Evolutionary conservation across 2,329 filamentous ascomycete genomes (phyloP), one percentile per base, ranked within the genome.

Genomic region (Fusarium ramigenum): DNA sequence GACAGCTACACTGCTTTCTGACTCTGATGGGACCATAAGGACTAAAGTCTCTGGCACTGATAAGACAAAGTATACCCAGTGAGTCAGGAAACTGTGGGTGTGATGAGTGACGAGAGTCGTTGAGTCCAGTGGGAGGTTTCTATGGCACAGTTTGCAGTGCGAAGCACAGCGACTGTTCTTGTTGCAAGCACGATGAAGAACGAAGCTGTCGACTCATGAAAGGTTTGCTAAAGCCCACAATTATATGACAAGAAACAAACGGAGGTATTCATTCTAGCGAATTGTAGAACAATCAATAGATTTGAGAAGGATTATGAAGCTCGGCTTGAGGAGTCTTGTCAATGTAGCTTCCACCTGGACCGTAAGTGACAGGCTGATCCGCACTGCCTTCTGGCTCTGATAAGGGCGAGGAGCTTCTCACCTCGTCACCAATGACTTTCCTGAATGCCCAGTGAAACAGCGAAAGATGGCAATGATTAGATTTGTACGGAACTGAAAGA

Each of bases 201-300:
- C 1, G 21, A 28, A 49, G 2, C 19, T 11, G 7, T 7, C 1
- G 9, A 30, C 2, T n/a, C 4, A 4, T 9, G 9, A 7, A 6
- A 16, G 4, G 1, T n/a, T 49, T 5, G 9, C 14, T 6, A n/a
- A 30, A 9, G 11, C 3, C 1, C 0, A 47, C 4, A 30, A 19
- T n/a, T 6, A 8, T 16, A 16, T n/a, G 14, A 21, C 25, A 5
- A 11, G 8, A 7, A 21, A 15, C 2, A 7, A 30, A 8, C 15
- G 14, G 11, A 16, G 28, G 8, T 1, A 7, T 10, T 14, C 28
- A 2, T 15, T 21, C 0, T 7, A n/a, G 19, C 2, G 7, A 11
- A 19, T n/a, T 32, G 32, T 32, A 32, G 30, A 11, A 32, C 30
- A 32, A 5, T 32, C 12, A 14, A 32, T 14, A 32, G 32, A 34